These are phyloP conservation scores for Backusella parvicylindrica DNA, from an alignment of 192 early-diverging fungal species.

Conservation along the genomic window DNA sequence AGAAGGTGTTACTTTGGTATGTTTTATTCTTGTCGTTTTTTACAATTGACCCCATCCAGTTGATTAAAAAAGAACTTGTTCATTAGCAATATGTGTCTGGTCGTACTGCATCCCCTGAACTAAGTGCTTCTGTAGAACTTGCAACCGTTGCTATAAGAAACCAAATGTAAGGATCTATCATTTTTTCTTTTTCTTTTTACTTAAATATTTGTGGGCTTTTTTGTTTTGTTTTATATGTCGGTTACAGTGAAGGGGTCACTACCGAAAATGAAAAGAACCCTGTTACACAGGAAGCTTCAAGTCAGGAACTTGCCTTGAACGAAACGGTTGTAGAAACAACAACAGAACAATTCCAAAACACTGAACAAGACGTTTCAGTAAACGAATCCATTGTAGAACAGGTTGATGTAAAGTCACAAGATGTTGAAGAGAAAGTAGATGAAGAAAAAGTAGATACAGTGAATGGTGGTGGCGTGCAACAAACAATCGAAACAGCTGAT, in stretches of 20 bases:
- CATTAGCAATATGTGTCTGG: neutral
- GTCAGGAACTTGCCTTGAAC: neutral
- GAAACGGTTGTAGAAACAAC: neutral
- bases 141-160: neutral
- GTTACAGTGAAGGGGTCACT: neutral
- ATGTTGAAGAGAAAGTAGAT: neutral
- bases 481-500: neutral
- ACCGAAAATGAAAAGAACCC: neutral
- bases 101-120: neutral
- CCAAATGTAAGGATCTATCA: neutral
- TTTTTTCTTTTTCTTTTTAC: neutral
- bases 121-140: neutral
- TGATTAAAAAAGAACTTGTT: neutral
- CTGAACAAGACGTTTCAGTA: neutral
- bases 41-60: no score
- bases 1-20: neutral
- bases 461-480: neutral
- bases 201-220: neutral
- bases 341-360: neutral
- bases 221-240: neutral
- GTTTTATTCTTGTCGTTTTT: neutral
- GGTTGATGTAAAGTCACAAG: neutral
- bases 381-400: neutral
- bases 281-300: neutral
- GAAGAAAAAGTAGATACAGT: neutral